These are phyloP conservation scores for Colletotrichum viniferum DNA, from an alignment of 2,329 filamentous ascomycete species.

Conservation along the genomic window DNA sequence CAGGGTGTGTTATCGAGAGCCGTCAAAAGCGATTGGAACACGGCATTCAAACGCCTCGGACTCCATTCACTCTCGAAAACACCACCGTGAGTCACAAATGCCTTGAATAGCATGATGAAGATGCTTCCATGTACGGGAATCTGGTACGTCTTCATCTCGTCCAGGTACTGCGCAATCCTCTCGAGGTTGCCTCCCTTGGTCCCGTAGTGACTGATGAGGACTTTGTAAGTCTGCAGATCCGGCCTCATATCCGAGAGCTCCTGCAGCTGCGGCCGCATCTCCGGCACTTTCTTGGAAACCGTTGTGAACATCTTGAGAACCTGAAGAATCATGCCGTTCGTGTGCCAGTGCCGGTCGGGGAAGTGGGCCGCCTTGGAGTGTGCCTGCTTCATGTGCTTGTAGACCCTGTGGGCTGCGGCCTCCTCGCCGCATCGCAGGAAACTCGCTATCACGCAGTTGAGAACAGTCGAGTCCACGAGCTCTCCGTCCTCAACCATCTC, in stretches of 20 bases:
- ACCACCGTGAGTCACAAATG: constrained; percentile 77
- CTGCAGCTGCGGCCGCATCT: constrained; percentile 61
- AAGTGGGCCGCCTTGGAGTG: constrained; percentile 44
- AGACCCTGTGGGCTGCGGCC: constrained; percentile 78
- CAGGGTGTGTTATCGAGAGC: constrained; percentile 48
- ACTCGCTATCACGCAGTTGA: constrained; percentile 86
- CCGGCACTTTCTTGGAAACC: constrained; percentile 58
- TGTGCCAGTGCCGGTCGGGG: constrained; percentile 50
- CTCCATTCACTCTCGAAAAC: constrained; percentile 72
- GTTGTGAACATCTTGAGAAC: constrained; percentile 63
- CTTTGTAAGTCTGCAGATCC: constrained; percentile 78
- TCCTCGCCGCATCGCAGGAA: constrained; percentile 80
- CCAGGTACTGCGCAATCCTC: constrained; percentile 72
- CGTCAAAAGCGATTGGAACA: constrained; percentile 69
- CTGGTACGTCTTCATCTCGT: constrained; percentile 77
- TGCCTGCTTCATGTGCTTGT: constrained; percentile 78
- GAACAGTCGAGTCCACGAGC: constrained; percentile 82
- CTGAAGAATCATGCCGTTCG: constrained; percentile 55
- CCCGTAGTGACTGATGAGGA: constrained; percentile 79
- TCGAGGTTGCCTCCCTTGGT: constrained; percentile 71
- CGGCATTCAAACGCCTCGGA: constrained; percentile 65
- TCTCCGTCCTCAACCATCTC: constrained; percentile 86
- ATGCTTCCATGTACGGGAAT: constrained; percentile 76
- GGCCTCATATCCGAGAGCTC: constrained; percentile 70
- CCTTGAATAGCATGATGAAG: constrained; percentile 82